Percentiles rank a stretch among this genome's conserved stretches.
Evolutionary conservation across 1,284 basidiomycete genomes (phyloP).

Genomic region (Naganishia albida): DNA sequence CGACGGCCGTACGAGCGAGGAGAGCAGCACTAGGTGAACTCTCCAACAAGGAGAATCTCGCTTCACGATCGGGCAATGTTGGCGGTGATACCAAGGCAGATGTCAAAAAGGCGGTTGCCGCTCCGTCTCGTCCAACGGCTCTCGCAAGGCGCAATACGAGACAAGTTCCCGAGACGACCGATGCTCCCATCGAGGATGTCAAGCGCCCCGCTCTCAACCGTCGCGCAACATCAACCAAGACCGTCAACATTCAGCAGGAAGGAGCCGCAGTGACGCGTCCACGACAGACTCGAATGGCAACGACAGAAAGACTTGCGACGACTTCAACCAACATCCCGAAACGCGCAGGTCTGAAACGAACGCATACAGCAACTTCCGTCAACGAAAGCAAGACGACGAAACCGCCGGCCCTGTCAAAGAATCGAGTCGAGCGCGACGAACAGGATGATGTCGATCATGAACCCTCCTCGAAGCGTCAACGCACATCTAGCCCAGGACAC

Average conservation of each 20-base stretch:
- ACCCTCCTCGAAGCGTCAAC: conserved; percentile 32
- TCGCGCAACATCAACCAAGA: conserved; percentile 12
- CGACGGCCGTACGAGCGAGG: conserved; percentile 14
- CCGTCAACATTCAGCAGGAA: background rate
- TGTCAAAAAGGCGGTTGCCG: conserved; percentile 15
- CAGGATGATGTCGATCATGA: conserved; percentile 23
- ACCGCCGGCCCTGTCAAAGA: conserved; percentile 8
- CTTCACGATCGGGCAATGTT: background rate
- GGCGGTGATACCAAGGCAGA: conserved; percentile 19
- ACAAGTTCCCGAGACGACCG: conserved; percentile 1
- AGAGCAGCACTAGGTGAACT: conserved; percentile 21
- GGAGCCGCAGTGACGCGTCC: conserved; percentile 4
- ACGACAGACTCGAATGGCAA: background rate
- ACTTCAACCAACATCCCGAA: conserved; percentile 25
- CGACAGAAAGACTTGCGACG: conserved; percentile 17
- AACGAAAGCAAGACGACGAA: conserved; percentile 16
- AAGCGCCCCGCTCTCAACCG: conserved; percentile 8
- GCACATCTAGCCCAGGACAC: conserved; percentile 26
- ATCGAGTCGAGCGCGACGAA: conserved; percentile 29
- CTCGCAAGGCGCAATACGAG: conserved; percentile 11
- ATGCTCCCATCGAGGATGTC: conserved; percentile 20
- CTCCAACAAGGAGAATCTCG: conserved; percentile 24
- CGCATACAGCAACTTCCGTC: conserved; percentile 24
- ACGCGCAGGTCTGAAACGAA: conserved; percentile 31
- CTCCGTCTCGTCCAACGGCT: conserved; percentile 15